Evolutionary conservation across 2,329 filamentous ascomycete genomes (phyloP).

Genomic region (Paracoccidioides brasiliensis): DNA sequence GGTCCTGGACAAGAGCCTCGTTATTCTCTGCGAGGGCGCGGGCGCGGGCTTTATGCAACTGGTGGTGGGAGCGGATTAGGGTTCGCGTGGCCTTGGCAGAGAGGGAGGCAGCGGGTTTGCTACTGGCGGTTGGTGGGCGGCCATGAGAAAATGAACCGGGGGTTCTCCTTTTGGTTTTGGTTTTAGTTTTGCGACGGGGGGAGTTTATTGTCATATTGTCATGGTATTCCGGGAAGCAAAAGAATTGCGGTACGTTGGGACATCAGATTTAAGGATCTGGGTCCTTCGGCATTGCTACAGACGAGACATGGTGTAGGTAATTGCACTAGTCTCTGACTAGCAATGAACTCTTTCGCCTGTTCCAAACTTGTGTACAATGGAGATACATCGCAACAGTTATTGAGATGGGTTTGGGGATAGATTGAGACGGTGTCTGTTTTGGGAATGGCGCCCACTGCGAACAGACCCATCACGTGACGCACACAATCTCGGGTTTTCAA

Average conservation of each 20-base stretch:
- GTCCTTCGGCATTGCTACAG: not conserved
- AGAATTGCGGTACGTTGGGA: not conserved
- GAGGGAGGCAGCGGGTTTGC: slow-evolving; percentile 28
- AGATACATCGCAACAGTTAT: not conserved
- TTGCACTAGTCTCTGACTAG: not conserved
- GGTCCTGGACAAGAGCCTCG: slow-evolving; percentile 25
- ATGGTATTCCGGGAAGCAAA: not conserved
- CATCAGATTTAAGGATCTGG: no score
- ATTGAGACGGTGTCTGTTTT: not conserved
- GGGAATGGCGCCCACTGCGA: slow-evolving; percentile 2
- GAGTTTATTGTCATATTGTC: slow-evolving; percentile 20
- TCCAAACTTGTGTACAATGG: no score
- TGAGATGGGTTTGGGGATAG: not conserved
- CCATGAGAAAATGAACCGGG: slow-evolving; percentile 32
- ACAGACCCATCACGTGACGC: slow-evolving; percentile 9
- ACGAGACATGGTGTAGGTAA: not conserved
- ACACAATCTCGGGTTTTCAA: slow-evolving; percentile 13
- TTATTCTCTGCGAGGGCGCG: slow-evolving; percentile 38
- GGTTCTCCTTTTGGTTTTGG: slow-evolving; percentile 10
- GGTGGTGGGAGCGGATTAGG: slow-evolving; percentile 48
- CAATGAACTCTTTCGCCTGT: no score
- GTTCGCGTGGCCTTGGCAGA: slow-evolving; percentile 46
- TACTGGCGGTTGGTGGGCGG: slow-evolving; percentile 31
- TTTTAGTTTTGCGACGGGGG: slow-evolving; percentile 15
- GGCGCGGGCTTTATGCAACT: slow-evolving; percentile 43